phyloP scores from a whole-genome alignment of 768 basidiomycete genomes.

The Crepidotus variabilis region DNA sequence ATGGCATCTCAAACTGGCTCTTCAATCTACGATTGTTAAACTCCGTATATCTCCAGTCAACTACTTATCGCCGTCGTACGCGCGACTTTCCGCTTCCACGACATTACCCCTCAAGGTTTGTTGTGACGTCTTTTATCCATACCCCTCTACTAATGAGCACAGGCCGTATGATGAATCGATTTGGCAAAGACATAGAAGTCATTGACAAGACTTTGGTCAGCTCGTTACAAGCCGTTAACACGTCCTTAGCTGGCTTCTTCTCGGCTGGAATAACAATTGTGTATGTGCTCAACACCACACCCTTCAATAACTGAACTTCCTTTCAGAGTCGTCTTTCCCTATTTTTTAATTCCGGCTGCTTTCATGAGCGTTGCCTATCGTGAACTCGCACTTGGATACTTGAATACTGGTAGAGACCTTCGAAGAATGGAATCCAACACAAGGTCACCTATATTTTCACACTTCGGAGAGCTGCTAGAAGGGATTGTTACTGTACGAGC shows the following conservation, averaged over 20 bases:
- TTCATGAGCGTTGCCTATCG: conserved; percentile 75
- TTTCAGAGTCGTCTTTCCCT: conserved; percentile 67
- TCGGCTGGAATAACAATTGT: conserved; percentile 70
- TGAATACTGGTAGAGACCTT: conserved; percentile 81
- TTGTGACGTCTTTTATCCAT: no score
- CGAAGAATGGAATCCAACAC: conserved; percentile 90
- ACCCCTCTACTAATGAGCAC: background rate
- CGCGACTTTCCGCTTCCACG: conserved; percentile 84
- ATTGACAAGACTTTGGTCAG: conserved; percentile 72
- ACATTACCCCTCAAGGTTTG: conserved; percentile 73
- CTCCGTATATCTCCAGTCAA: conserved; percentile 36
- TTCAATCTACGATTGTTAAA: no score
- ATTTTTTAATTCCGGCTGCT: conserved; percentile 74
- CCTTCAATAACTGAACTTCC: background rate
- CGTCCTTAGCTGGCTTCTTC: conserved; percentile 72
- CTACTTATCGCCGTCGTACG: conserved; percentile 68
- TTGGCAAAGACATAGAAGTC: conserved; percentile 85
- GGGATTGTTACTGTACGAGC: conserved; percentile 93
- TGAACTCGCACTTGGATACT: conserved; percentile 63
- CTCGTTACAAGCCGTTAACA: conserved; percentile 73
- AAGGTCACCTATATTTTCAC: conserved; percentile 79
- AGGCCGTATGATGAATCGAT: conserved; percentile 86
- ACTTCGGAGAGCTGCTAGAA: conserved; percentile 78
- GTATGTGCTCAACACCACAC: conserved; percentile 33
- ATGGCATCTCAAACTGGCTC: no score